Evolutionary conservation across 768 basidiomycete species (phyloP), one percentile per base, ranked within the genome.

Genomic region (Psilocybe cyanescens): DNA sequence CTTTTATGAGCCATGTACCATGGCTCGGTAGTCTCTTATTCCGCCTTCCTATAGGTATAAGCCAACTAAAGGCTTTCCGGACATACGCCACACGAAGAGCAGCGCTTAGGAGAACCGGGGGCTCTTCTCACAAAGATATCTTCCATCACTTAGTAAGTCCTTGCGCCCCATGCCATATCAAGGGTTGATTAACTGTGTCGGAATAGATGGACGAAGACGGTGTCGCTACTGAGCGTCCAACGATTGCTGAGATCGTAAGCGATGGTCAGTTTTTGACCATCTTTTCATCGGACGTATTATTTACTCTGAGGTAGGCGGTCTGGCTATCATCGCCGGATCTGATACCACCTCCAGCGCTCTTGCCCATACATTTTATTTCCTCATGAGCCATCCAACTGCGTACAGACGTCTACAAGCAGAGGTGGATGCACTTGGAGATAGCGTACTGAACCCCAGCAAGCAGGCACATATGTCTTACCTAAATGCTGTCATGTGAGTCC

Each of bases 401-500:
- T 68, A 70, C 55, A 52, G 59, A 11, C 66, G 66, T 7, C 59
- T 76, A 16, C 72, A 71, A 59, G 51, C 46, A 9, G 75, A 76
- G 55, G 58, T 75, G 7, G 74, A 75, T 54, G 48, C 19, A 28
- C 62, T 62, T 17, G 67, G 66, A 49, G 57, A 57, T 4, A 64
- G 60, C 39, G 57, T 60, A 53, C 44, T 46, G 46, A 59, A 57
- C 19, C 45, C 37, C 1, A 65, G 68, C 2, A 66, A 68, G 29
- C 71, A 71, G 48, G 63, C 68, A n/a, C 53, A 60, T 14, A 31
- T 74, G 39, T 55, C 60, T 44, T 73, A 72, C 53, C 57, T 77
- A 51, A 77, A 76, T 47, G 75, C 71, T 19, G 72, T 72, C 33
- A 70, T 78, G 77, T 78, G 60, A 46, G 75, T 70, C 12, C 41